Evolutionary conservation across 2,329 filamentous ascomycete genomes (phyloP).

Genomic region (Claviceps sorghi): DNA sequence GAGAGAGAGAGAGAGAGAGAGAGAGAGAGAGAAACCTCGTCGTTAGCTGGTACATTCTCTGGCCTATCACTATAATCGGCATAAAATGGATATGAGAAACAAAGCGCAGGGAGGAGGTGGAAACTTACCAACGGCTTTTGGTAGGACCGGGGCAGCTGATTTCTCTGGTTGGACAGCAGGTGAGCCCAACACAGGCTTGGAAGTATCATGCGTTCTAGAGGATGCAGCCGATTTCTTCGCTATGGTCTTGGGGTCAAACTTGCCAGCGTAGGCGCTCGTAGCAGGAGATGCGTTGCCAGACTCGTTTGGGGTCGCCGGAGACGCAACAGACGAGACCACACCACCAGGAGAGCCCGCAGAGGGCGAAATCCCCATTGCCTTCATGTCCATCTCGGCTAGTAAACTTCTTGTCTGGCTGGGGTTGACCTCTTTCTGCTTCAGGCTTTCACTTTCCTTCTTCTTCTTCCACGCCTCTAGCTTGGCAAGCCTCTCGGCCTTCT

Average conservation of each 20-base stretch:
- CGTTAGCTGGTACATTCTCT: background rate
- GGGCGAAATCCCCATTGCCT: conserved; percentile 34
- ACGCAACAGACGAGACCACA: conserved; percentile 32
- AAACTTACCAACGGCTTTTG: conserved; percentile 22
- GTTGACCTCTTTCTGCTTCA: conserved; percentile 55
- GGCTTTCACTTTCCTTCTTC: conserved; percentile 64
- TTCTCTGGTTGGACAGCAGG: conserved; percentile 27
- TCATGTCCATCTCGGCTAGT: conserved; percentile 60
- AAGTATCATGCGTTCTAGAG: conserved; percentile 34
- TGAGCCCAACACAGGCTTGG: conserved; percentile 33
- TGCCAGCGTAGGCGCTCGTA: conserved; percentile 52
- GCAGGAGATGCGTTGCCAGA: conserved; percentile 37
- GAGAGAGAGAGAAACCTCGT: too few relatives aligned
- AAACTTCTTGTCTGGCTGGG: conserved; percentile 51
- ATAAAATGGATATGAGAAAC: background rate
- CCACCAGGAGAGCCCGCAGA: conserved; percentile 33
- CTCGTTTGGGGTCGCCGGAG: conserved; percentile 29
- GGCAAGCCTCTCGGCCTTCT: conserved; percentile 62
- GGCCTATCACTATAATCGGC: background rate
- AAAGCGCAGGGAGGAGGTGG: background rate
- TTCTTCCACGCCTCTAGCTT: conserved; percentile 87
- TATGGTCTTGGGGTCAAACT: conserved; percentile 78
- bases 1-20: too few relatives aligned
- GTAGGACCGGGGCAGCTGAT: conserved; percentile 17
- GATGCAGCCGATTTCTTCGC: conserved; percentile 60